Conservation (phyloP, 1,284 basidiomycete genomes). For the Rhodotorula mucilaginosa region DNA sequence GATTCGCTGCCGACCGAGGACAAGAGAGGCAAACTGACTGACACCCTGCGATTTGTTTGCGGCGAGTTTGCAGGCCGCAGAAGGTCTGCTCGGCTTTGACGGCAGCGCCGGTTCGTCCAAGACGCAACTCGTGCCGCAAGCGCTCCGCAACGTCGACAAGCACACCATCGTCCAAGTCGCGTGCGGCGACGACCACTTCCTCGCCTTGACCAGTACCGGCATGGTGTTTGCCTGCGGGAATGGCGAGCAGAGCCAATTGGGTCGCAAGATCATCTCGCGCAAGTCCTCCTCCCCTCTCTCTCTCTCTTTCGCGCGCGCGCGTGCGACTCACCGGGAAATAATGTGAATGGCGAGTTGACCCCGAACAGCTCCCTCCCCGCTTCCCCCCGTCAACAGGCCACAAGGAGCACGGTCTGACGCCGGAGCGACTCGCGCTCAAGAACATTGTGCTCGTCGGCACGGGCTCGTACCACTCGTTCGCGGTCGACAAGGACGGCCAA, state of each 20-base stretch:
- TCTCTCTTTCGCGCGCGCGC: background rate
- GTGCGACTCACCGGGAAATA: background rate
- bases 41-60: background rate
- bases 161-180: conserved; percentile 69
- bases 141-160: conserved; percentile 51
- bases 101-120: conserved; percentile 54
- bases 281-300: background rate
- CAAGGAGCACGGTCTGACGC: conserved; percentile 76
- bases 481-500: conserved; percentile 73
- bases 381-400: conserved; percentile 52
- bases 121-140: conserved; percentile 52
- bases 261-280: conserved; percentile 62
- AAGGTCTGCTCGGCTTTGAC: conserved; percentile 83
- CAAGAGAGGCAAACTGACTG: background rate
- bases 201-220: conserved; percentile 80
- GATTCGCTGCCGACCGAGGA: too few species aligned
- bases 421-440: conserved; percentile 72
- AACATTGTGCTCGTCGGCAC: conserved; percentile 75
- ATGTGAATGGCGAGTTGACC: background rate
- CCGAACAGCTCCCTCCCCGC: too few species aligned
- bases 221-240: conserved; percentile 75
- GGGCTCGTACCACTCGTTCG: conserved; percentile 83
- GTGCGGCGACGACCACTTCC: conserved; percentile 79
- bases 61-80: conserved; percentile 55
- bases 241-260: conserved; percentile 59